Base-by-base conservation (phyloP, 176 grass and related monocot genomes). In the Miscanthus lutarioriparius region DNA sequence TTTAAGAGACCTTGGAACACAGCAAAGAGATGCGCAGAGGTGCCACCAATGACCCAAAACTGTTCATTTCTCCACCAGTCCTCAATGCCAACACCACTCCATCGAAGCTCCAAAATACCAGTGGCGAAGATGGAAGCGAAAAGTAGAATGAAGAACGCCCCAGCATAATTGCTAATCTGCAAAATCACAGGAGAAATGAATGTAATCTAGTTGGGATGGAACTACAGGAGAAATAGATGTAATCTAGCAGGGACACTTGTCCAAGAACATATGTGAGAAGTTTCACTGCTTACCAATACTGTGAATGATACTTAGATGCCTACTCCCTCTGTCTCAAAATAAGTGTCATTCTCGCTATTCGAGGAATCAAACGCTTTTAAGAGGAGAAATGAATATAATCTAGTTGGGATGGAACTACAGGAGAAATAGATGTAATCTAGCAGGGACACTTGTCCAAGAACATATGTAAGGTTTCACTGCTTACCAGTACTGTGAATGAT, bases 51-150 rank as follows among this genome's bases (percentile, higher is more conserved):
- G 51, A 95, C 93, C 93, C 93, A 95, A 48, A 95, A 95, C 73
- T 95, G 93, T 67, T 92, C 93, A 9, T 95, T 95, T 70, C 93
- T 92, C 93, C 93, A 95, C 93, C 88, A 95, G 38, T 95, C 93
- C 30, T 95, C 93, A 8, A 95, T 92, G 10, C 90, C 90, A 10
- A 92, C 93, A 69, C 85, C 85, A 83, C 90, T 92, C 93, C 93
- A 95, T 38, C 75, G 67, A 15, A 95, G 88, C 80, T 95, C 93
- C 72, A 95, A 74, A 71, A 95, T 89, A 40, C 93, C 93, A 16
- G 93, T 95, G 6, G 87, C 74, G n/a, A 95, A 92, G 59, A 95
- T 95, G 25, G 90, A 95, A 40, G 78, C 70, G 8, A 95, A 95
- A 68, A 95, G 90, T 2, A 92, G 86, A 75, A 95, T 95, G 30